Evolutionary conservation across 2,329 filamentous ascomycete species (phyloP).

Genomic region (Ceratocystis diversiconidia): DNA sequence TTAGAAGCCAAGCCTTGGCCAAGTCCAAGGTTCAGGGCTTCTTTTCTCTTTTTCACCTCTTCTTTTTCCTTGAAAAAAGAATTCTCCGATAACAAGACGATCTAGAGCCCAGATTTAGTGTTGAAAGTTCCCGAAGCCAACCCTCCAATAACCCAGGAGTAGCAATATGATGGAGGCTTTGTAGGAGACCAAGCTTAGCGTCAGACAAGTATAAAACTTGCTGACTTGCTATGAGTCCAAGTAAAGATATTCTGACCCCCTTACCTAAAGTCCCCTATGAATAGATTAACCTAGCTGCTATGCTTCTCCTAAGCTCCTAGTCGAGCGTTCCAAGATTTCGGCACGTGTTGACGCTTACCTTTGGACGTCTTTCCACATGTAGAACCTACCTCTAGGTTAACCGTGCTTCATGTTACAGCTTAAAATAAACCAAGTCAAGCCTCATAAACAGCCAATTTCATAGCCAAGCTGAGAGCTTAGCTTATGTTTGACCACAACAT

Average conservation of each 20-base stretch:
- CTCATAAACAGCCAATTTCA: too few species aligned
- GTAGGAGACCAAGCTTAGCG: background rate
- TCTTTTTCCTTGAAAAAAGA: background rate
- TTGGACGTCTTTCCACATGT: background rate
- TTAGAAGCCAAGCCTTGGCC: conserved; percentile 1
- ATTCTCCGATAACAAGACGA: conserved; percentile 1
- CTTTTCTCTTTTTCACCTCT: background rate
- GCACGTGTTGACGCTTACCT: background rate
- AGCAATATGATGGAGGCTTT: background rate
- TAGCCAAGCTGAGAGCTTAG: too few species aligned
- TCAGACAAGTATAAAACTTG: background rate
- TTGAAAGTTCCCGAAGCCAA: background rate
- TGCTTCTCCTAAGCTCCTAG: background rate
- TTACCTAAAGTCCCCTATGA: too few species aligned
- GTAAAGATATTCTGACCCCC: background rate
- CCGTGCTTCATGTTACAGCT: background rate
- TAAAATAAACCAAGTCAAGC: background rate
- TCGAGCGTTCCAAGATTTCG: background rate
- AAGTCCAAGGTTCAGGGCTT: background rate
- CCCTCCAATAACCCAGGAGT: background rate
- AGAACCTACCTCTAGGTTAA: background rate
- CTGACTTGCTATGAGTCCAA: background rate
- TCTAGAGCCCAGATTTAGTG: background rate
- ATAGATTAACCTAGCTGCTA: too few species aligned
- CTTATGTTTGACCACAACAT: too few species aligned